phyloP scores from a whole-genome alignment of 139 green algal species.

The Ulvella scutata region DNA sequence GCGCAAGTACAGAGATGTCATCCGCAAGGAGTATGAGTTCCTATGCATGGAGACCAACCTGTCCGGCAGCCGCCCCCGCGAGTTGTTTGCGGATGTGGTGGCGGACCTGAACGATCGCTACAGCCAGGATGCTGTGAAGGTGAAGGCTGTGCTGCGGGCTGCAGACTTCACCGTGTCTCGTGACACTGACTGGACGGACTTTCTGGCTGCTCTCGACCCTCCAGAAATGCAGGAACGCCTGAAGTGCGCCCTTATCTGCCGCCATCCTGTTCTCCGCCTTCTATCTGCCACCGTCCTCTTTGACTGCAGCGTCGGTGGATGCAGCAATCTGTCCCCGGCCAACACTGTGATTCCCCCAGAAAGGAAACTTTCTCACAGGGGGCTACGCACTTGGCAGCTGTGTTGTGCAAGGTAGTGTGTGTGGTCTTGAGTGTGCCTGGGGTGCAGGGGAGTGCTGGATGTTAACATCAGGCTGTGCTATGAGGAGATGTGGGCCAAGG shows the following conservation, averaged over 20 bases:
- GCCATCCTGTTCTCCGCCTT: not conserved
- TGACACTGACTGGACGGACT: slow-evolving; percentile 1
- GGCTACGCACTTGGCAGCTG: no score
- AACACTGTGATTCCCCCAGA: no score
- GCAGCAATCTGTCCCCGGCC: no score
- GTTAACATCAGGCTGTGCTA: not conserved
- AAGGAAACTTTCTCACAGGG: no score
- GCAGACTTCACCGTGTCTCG: not conserved
- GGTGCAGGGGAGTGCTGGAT: not conserved
- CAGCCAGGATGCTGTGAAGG: no score
- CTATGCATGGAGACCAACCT: slow-evolving; percentile 3
- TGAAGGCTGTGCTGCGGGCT: not conserved
- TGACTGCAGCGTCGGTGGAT: no score
- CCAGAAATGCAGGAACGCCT: not conserved
- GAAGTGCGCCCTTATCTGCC: not conserved
- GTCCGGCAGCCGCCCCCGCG: not conserved
- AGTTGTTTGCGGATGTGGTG: not conserved
- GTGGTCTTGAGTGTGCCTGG: no score
- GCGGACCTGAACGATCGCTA: not conserved
- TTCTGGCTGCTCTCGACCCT: not conserved
- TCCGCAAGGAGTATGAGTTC: not conserved
- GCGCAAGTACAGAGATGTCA: not conserved
- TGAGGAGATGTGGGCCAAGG: not conserved
- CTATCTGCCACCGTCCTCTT: not conserved
- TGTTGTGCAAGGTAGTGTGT: no score